Evolutionary conservation across 352 stramenopile genomes (phyloP).

Genomic region (Phytopythium chamaehyphon): DNA sequence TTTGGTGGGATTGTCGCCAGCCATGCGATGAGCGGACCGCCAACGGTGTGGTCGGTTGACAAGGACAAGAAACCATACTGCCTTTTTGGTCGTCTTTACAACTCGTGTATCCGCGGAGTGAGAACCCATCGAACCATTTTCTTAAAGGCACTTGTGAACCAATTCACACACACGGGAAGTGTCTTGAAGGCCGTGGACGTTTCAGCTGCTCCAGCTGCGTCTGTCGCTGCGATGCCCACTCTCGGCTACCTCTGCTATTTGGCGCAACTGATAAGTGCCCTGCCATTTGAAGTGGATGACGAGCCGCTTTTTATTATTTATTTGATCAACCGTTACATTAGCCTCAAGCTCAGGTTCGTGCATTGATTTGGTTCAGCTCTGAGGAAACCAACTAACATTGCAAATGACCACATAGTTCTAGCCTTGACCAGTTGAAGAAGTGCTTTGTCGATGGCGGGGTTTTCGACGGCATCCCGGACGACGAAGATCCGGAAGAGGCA

Average conservation of each 20-base stretch:
- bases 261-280: slow-evolving; percentile 51
- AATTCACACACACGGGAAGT: slow-evolving; percentile 58
- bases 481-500: slow-evolving; percentile 45
- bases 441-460: slow-evolving; percentile 37
- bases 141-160: slow-evolving; percentile 58
- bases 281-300: slow-evolving; percentile 81
- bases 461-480: slow-evolving; percentile 28
- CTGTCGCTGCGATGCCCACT: slow-evolving; percentile 7
- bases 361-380: not conserved
- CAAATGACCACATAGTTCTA: slow-evolving; percentile 22
- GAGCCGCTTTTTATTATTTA: slow-evolving; percentile 87
- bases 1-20: slow-evolving; percentile 26
- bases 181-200: slow-evolving; percentile 23
- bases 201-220: not conserved
- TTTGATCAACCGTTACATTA: slow-evolving; percentile 77
- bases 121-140: slow-evolving; percentile 53
- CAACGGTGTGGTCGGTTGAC: slow-evolving; percentile 44
- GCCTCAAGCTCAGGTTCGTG: slow-evolving; percentile 71
- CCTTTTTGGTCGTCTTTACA: slow-evolving; percentile 70
- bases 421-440: slow-evolving; percentile 51
- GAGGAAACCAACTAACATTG: not conserved
- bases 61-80: slow-evolving; percentile 73
- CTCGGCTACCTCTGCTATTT: slow-evolving; percentile 80
- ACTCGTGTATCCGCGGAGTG: slow-evolving; percentile 40
- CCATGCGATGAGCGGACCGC: slow-evolving; percentile 3